phyloP scores from a whole-genome alignment of 805 yeast species.

The Kodamaea jinghongensis region DNA sequence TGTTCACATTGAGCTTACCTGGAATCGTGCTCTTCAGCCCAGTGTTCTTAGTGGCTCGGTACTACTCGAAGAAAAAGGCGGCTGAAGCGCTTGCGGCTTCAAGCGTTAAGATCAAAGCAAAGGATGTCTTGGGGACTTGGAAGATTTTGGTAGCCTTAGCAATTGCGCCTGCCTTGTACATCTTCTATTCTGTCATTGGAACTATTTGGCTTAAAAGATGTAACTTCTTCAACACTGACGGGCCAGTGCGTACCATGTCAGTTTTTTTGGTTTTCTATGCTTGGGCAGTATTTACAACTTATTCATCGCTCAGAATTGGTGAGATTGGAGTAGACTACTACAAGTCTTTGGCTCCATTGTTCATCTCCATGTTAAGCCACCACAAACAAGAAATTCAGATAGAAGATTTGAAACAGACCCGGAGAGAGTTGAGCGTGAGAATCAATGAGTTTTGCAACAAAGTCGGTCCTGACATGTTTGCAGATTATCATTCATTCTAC shows the following conservation, averaged over 20 bases:
- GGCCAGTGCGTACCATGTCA: constrained; percentile 10
- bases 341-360: constrained; percentile 38
- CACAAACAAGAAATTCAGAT: constrained; percentile 30
- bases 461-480: constrained; percentile 39
- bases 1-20: constrained; percentile 34
- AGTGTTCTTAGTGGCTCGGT: constrained; percentile 33
- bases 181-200: constrained; percentile 37
- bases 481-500: constrained; percentile 35
- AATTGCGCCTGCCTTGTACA: constrained; percentile 39
- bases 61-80: constrained; percentile 35
- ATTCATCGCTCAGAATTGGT: constrained; percentile 40
- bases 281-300: constrained; percentile 39
- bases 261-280: constrained; percentile 32
- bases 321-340: constrained; percentile 43
- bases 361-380: constrained; percentile 30
- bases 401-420: constrained; percentile 26
- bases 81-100: constrained; percentile 38
- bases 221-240: constrained; percentile 10
- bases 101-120: constrained; percentile 39
- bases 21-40: constrained; percentile 40
- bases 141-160: constrained; percentile 42
- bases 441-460: constrained; percentile 35
- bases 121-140: constrained; percentile 44
- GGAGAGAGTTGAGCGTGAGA: constrained; percentile 25
- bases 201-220: constrained; percentile 21